Percentiles rank a stretch among this genome's conserved stretches.
These are phyloP conservation scores for Elsinoe necatrix DNA, from an alignment of 2,329 filamentous ascomycete species.

Conservation along the genomic window DNA sequence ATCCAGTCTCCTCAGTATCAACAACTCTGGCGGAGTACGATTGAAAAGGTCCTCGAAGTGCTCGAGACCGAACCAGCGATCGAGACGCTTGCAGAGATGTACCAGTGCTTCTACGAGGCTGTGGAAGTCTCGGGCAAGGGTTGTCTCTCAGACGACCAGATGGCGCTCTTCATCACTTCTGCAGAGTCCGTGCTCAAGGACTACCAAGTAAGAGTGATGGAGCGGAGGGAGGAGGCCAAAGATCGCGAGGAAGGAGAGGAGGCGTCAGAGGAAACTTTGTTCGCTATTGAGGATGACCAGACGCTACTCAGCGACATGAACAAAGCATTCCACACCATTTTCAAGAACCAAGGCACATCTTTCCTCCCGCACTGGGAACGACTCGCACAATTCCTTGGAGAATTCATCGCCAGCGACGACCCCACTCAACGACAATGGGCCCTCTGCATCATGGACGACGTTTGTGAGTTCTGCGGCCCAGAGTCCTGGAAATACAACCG, in stretches of 20 bases:
- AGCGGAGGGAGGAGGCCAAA: slow-evolving; percentile 73
- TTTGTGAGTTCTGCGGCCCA: slow-evolving; percentile 89
- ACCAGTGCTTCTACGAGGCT: slow-evolving; percentile 98
- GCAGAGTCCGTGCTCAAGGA: slow-evolving; percentile 82
- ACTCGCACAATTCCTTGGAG: slow-evolving; percentile 74
- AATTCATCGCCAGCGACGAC: slow-evolving; percentile 72
- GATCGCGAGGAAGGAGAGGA: slow-evolving; percentile 68
- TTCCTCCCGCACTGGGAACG: slow-evolving; percentile 87
- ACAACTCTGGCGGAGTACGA: slow-evolving; percentile 75
- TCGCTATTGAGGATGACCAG: slow-evolving; percentile 95
- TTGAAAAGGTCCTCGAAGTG: slow-evolving; percentile 87
- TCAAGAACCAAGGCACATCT: slow-evolving; percentile 82
- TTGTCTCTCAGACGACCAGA: slow-evolving; percentile 67
- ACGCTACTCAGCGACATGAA: slow-evolving; percentile 98
- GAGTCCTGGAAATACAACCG: slow-evolving; percentile 80
- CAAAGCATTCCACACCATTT: slow-evolving; percentile 98
- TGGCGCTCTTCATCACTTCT: slow-evolving; percentile 79
- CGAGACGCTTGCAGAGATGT: slow-evolving; percentile 96
- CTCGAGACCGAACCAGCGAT: slow-evolving; percentile 89
- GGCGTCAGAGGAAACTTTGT: slow-evolving; percentile 73
- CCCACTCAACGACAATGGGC: slow-evolving; percentile 95
- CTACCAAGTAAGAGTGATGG: slow-evolving; percentile 78
- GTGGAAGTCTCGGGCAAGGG: slow-evolving; percentile 87
- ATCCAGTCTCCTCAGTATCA: slow-evolving; percentile 67
- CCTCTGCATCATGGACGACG: slow-evolving; percentile 97